These are phyloP conservation scores for Xylaria hypoxylon DNA, from an alignment of 2,329 filamentous ascomycete genomes.

Conservation along the genomic window DNA sequence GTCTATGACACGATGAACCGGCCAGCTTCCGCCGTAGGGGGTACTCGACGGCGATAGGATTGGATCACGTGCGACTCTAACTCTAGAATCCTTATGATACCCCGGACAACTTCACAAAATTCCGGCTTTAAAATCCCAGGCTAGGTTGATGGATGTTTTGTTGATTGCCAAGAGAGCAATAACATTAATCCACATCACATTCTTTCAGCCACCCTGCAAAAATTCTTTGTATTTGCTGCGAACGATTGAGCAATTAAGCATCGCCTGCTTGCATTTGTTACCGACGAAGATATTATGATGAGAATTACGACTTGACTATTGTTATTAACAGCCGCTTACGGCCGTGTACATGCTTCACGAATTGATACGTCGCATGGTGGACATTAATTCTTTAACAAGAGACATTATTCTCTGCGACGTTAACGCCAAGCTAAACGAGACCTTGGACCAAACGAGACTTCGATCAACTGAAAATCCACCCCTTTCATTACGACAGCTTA, in stretches of 20 bases:
- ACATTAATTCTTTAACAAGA: conserved; percentile 49
- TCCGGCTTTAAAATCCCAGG: conserved; percentile 4
- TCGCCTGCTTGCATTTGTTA: conserved; percentile 50
- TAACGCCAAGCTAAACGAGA: conserved; percentile 51
- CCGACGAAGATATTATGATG: conserved; percentile 54
- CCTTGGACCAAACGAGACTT: conserved; percentile 49
- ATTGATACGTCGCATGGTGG: conserved; percentile 51
- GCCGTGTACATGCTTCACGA: conserved; percentile 53
- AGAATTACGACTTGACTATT: conserved; percentile 56
- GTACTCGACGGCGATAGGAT: conserved; percentile 50
- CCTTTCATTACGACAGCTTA: conserved; percentile 50
- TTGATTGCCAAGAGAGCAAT: conserved; percentile 38
- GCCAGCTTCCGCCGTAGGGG: conserved; percentile 57
- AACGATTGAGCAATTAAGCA: conserved; percentile 51
- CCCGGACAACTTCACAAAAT: not conserved
- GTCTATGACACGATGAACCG: conserved; percentile 64
- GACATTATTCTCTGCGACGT: conserved; percentile 42
- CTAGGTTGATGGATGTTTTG: conserved; percentile 41
- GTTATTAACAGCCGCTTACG: conserved; percentile 51
- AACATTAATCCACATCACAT: conserved; percentile 37
- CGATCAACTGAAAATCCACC: conserved; percentile 47
- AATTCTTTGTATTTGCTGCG: conserved; percentile 55
- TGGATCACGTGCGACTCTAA: conserved; percentile 11
- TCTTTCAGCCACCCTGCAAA: conserved; percentile 45
- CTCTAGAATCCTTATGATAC: conserved; percentile 27